A percentile compares a stretch with the other conserved stretches of the same genome.
phyloP scores from a whole-genome alignment of 257 asterid genomes.

The Primulina tabacum region DNA sequence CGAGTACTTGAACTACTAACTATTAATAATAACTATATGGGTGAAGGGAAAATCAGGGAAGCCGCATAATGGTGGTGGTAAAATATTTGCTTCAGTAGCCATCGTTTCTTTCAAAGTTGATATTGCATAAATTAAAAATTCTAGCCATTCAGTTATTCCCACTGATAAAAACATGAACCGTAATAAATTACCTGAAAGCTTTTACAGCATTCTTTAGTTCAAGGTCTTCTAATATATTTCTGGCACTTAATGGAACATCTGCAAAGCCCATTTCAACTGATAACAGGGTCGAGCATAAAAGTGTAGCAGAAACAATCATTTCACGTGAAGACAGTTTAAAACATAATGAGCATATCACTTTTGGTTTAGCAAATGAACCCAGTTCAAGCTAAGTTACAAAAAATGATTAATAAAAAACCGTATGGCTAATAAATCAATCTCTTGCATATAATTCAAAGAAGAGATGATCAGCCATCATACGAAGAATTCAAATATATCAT shows the following conservation, averaged over 20 bases:
- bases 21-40: neutral
- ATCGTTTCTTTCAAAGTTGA: neutral
- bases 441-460: neutral
- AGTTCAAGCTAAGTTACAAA: neutral
- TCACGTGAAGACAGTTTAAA: neutral
- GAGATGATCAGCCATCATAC: constrained; percentile 2
- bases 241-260: constrained; percentile 73
- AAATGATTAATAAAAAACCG: neutral
- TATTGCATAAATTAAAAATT: neutral
- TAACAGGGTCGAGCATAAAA: constrained; percentile 18
- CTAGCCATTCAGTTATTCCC: neutral
- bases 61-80: neutral
- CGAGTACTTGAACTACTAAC: neutral
- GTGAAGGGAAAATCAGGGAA: neutral
- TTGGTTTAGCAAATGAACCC: neutral
- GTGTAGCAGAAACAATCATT: constrained; percentile 10
- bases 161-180: neutral
- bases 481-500: no score
- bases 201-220: constrained; percentile 89
- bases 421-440: neutral
- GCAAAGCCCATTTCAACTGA: constrained; percentile 30
- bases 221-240: constrained; percentile 81
- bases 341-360: neutral
- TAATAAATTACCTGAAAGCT: constrained; percentile 55
- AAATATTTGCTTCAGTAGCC: neutral